Conservation (phyloP, 106 monocot genomes). For the Apostasia ramifera region DNA sequence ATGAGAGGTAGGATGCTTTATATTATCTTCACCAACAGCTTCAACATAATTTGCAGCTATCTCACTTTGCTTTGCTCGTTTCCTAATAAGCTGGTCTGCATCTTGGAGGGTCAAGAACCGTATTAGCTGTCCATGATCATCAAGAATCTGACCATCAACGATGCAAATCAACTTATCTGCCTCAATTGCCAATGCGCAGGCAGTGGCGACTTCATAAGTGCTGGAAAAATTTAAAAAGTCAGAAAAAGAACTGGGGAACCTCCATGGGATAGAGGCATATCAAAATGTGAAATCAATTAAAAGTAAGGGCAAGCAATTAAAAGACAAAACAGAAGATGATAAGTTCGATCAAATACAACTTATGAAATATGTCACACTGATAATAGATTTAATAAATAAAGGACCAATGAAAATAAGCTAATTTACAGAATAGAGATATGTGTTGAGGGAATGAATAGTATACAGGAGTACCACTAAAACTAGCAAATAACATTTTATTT, state of each 20-base stretch:
- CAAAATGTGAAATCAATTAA: no score
- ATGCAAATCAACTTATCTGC: conserved; percentile 94
- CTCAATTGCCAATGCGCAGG: conserved; percentile 77
- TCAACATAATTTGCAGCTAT: conserved; percentile 85
- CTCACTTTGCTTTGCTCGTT: conserved; percentile 69
- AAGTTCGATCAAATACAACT: no score
- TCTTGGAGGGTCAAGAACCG: conserved; percentile 84
- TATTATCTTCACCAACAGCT: conserved; percentile 52
- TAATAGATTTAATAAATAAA: no score
- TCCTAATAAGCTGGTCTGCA: conserved; percentile 79
- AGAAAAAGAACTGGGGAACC: neutral
- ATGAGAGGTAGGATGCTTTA: conserved; percentile 9
- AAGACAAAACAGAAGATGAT: no score
- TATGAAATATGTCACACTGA: no score
- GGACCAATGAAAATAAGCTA: no score
- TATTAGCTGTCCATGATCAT: conserved; percentile 47
- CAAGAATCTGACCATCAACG: conserved; percentile 75
- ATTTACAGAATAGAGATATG: no score
- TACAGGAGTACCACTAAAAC: no score
- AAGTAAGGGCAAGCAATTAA: no score
- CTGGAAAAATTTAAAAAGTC: conserved; percentile 31
- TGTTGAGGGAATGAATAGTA: no score
- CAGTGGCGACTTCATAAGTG: conserved; percentile 95
- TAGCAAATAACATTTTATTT: no score
- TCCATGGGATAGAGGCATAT: no score